Base-by-base conservation (phyloP, 2,329 filamentous ascomycete genomes). In the Verticillium dahliae region DNA sequence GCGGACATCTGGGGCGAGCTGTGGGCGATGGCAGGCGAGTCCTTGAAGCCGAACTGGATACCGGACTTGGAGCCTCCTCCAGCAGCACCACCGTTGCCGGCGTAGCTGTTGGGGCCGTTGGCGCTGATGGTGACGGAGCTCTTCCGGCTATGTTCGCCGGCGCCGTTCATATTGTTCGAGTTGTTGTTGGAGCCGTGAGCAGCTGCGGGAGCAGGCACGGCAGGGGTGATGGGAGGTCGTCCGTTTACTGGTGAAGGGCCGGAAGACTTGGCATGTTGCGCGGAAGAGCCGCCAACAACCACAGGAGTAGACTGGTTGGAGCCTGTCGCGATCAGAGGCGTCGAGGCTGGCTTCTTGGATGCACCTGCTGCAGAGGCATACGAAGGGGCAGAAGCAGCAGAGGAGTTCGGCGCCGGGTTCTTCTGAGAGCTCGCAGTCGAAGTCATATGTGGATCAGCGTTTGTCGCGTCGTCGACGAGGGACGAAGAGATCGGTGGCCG, bases 121-220 rank as follows among this genome's bases (percentile, higher is more conserved):
- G 92, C 89, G 75, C 86, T 92, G 81, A 97, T 97, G 70, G 93
- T 96, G 71, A 97, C 90, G 18, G 94, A 97, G 66, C 88, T 87
- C 79, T 96, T 97, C 73, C 92, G 87, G 72, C 82, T 84, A 80
- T 98, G 93, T 69, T 92, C 88, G 68, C 81, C 81, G 67, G 80
- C 78, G 67, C 91, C 91, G 85, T 96, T 95, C 69, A 85, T 76
- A 71, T 82, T 82, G 58, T 59, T 59, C 6, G 56, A 39, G 55
- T 35, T 57, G 71, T 82, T 81, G 67, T 81, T 77, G 71, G 81
- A 85, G 75, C 84, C 84, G 75, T 86, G 85, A 65, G 82, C 84
- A 68, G 90, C 85, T 67, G 87, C 82, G 67, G 80, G 79, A 73
- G 81, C 80, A 67, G 89, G 88, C 69, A 90, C 81, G 72, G 88